Evolutionary conservation across 1,139 yeast genomes (phyloP), one percentile per base, ranked within the genome.

Genomic region (Suhomyces terraborum): DNA sequence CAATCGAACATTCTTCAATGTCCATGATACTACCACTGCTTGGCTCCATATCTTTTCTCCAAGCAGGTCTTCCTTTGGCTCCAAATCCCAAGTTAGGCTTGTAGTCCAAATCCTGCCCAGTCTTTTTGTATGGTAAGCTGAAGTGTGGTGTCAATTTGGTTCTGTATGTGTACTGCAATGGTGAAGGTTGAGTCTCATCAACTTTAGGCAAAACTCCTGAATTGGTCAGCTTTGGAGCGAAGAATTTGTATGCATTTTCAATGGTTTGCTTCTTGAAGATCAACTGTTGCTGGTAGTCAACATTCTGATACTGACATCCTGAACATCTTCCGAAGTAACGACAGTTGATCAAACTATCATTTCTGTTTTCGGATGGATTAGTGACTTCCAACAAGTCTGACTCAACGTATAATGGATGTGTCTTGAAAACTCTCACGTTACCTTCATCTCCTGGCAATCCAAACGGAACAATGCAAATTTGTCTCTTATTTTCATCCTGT

Each of bases 121-220:
- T 65, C 41, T 66, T 61, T 38, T 68, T 70, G 49, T 77, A 71
- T n/a, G 95, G 95, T 31, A 88, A 69, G 57, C 88, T 93, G 64
- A 91, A 93, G 67, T 93, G 98, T 4, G 98, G 98, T 1, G 98
- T 93, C 38, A 93, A 74, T 58, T 93, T 93, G 1, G 98, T 93
- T 59, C 98, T 73, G 64, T 93, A 93, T 33, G 74, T 73, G 58
- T 77, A 87, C 51, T 82, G 75, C 46, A 80, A 66, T 4, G 98
- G 98, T 3, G 96, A 86, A 4, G 85, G 80, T 34, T 87, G 81
- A 0, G 98, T 91, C 3, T 69, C 64, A 8, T 73, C 73, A 23
- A 93, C 69, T 8, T 57, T 67, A 0, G 96, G 96, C 19, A 85
- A 59, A 6, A 8, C 4, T 3, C 31, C 31, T 34, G 68, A 57